Base-by-base conservation (phyloP, 2,329 filamentous ascomycete species). In the Xylaria sp. region DNA sequence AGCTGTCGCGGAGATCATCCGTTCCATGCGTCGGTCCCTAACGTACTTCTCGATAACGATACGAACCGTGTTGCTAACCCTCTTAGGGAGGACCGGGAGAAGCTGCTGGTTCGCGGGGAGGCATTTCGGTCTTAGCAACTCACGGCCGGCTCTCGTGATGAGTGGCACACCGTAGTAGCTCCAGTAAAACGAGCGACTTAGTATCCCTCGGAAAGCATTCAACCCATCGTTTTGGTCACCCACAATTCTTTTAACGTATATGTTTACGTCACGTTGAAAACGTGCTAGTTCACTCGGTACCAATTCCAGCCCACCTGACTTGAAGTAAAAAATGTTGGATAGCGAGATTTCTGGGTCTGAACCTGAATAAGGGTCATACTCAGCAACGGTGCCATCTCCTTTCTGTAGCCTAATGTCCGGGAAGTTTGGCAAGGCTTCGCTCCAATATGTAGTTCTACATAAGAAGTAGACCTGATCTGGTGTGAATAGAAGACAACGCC, bases 141-240 rank as follows among this genome's bases (percentile, higher is more conserved):
- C n/a, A n/a, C n/a, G n/a, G n/a, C 59, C 35, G 13, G 37, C 47
- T 67, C 65, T 54, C 18, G 48, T 68, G 6, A 60, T 48, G 18
- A 64, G 55, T 37, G 54, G 60, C n/a, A 63, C 47, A 5, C 65
- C 65, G 21, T 63, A 60, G 35, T 63, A 60, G 37, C 54, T 60
- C 60, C 60, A 63, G 42, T 64, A 55, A 25, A 47, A n/a, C n/a
- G 50, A 55, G 18, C 55, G 55, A 23, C 27, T 64, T 40, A 64
- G 44, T n/a, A 63, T 32, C 23, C 65, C 65, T 23, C 53, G 53
- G 37, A 60, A 67, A 23, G 60, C 60, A 54, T 63, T 63, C 53
- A 63, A 23, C n/a, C 60, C 60, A 27, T 54, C 60, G 18, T 60
- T 63, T 60, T 59, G 48, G 21, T 60, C 40, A 1, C 47, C 40